These are phyloP conservation scores for Leersia perrieri DNA, from an alignment of 176 grass and related monocot genomes.

Conservation along the genomic window DNA sequence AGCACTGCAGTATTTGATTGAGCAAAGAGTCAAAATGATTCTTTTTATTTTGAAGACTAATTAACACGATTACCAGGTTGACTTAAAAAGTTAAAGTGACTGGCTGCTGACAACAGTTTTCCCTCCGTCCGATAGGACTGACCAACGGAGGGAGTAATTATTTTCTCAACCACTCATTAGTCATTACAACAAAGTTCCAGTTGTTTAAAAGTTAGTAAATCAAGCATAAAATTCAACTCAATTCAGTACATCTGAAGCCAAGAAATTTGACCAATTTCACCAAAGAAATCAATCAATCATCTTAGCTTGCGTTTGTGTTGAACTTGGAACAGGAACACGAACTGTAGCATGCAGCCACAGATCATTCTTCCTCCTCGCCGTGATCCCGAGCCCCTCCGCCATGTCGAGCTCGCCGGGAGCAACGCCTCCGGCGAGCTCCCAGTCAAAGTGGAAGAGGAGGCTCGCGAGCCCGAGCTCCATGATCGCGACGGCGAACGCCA, in stretches of 20 bases:
- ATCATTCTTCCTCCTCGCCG: neutral
- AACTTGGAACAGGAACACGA: neutral
- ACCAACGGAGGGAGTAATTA: too few relatives aligned
- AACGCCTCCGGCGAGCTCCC: slow-evolving; percentile 11
- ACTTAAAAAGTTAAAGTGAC: neutral
- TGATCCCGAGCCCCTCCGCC: slow-evolving; percentile 16
- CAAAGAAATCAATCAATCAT: neutral
- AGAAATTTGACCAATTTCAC: too few relatives aligned
- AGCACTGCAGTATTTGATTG: neutral
- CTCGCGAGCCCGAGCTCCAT: slow-evolving; percentile 30
- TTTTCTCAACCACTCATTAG: neutral
- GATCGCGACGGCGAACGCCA: slow-evolving; percentile 4
- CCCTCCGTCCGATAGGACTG: too few relatives aligned
- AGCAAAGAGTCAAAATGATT: neutral
- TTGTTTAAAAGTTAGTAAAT: neutral
- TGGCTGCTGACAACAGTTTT: neutral
- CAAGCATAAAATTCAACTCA: neutral
- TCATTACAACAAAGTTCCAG: too few relatives aligned
- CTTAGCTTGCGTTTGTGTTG: neutral
- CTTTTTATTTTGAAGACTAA: neutral
- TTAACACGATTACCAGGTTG: neutral
- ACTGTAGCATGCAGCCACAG: neutral
- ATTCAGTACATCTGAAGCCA: neutral
- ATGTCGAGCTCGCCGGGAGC: slow-evolving; percentile 17
- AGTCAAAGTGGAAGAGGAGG: slow-evolving; percentile 44